Percentiles rank a stretch among this genome's conserved stretches.
These are phyloP conservation scores for Aechmea fasciata DNA, from an alignment of 176 grass and related monocot species.

Conservation along the genomic window DNA sequence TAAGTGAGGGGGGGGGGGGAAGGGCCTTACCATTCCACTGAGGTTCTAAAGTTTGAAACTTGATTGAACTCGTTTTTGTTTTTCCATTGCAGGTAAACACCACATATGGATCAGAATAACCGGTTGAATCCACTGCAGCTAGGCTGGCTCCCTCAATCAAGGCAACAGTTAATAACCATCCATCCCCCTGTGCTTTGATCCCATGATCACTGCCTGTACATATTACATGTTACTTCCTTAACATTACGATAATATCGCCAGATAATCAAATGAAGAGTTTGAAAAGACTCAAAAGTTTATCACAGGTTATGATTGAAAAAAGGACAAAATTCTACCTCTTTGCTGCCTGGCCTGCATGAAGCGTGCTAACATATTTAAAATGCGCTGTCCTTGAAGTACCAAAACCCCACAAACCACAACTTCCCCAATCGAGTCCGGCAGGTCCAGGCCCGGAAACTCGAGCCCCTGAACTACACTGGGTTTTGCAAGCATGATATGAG, in stretches of 20 bases:
- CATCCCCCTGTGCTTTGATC: slow-evolving; percentile 73
- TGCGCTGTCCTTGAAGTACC: slow-evolving; percentile 75
- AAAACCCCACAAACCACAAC: slow-evolving; percentile 76
- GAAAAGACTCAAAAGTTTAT: too few relatives aligned
- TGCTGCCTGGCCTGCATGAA: slow-evolving; percentile 71
- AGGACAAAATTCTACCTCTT: slow-evolving; percentile 46
- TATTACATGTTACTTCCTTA: slow-evolving; percentile 10
- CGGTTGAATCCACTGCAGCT: slow-evolving; percentile 58
- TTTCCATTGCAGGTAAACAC: slow-evolving; percentile 93
- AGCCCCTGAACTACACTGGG: slow-evolving; percentile 73
- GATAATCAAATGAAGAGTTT: not conserved
- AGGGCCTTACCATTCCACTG: slow-evolving; percentile 78
- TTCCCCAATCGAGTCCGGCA: slow-evolving; percentile 89
- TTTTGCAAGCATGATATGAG: slow-evolving; percentile 63
- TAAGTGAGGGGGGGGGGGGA: not conserved
- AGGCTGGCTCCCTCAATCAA: slow-evolving; percentile 68
- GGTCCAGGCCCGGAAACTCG: slow-evolving; percentile 79
- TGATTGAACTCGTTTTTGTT: slow-evolving; percentile 89
- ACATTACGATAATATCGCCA: slow-evolving; percentile 1
- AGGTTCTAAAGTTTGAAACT: slow-evolving; percentile 79
- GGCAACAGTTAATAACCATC: slow-evolving; percentile 85
- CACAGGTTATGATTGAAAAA: not conserved
- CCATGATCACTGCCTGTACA: slow-evolving; percentile 69
- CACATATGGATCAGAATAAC: slow-evolving; percentile 89
- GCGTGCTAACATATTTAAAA: slow-evolving; percentile 62